Evolutionary conservation across 768 basidiomycete genomes (phyloP).

Genomic region (Tricholoma furcatifolium): DNA sequence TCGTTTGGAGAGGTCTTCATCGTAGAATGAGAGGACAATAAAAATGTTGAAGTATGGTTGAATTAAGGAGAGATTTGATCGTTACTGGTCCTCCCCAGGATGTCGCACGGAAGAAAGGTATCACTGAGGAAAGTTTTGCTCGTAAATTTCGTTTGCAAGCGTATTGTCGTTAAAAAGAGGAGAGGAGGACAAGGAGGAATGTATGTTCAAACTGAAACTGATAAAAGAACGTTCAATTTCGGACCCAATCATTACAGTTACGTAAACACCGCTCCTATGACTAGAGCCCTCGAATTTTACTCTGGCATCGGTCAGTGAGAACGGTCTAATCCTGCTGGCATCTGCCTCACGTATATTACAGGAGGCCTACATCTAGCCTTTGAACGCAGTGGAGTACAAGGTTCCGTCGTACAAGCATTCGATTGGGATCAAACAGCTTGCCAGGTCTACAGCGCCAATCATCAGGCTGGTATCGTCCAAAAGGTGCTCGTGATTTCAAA

Average conservation of each 20-base stretch:
- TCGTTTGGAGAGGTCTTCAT: conserved; percentile 5
- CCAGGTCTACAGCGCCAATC: conserved; percentile 65
- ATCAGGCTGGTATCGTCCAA: conserved; percentile 43
- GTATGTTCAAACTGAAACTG: conserved; percentile 15
- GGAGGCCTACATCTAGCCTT: conserved; percentile 77
- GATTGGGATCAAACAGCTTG: conserved; percentile 82
- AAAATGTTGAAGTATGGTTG: not conserved
- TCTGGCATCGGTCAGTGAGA: conserved; percentile 65
- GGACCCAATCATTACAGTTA: not conserved
- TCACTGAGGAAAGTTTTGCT: conserved; percentile 6
- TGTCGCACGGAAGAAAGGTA: conserved; percentile 15
- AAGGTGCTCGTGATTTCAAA: conserved; percentile 38
- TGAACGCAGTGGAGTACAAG: conserved; percentile 44
- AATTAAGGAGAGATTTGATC: conserved; percentile 6
- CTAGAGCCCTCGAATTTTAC: conserved; percentile 64
- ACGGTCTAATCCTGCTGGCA: not conserved
- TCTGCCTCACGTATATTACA: conserved; percentile 23
- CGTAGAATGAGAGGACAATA: conserved; percentile 1
- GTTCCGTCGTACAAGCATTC: conserved; percentile 61
- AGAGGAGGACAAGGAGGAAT: conserved; percentile 12
- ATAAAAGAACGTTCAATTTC: conserved; percentile 20
- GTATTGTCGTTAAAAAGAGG: conserved; percentile 2
- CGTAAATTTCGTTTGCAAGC: not conserved
- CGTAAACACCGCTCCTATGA: conserved; percentile 21
- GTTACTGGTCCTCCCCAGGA: conserved; percentile 10